A percentile compares a stretch with the other conserved stretches of the same genome.
These are phyloP conservation scores for Phyllosticta ampelicida DNA, from an alignment of 2,329 filamentous ascomycete genomes.

Conservation along the genomic window DNA sequence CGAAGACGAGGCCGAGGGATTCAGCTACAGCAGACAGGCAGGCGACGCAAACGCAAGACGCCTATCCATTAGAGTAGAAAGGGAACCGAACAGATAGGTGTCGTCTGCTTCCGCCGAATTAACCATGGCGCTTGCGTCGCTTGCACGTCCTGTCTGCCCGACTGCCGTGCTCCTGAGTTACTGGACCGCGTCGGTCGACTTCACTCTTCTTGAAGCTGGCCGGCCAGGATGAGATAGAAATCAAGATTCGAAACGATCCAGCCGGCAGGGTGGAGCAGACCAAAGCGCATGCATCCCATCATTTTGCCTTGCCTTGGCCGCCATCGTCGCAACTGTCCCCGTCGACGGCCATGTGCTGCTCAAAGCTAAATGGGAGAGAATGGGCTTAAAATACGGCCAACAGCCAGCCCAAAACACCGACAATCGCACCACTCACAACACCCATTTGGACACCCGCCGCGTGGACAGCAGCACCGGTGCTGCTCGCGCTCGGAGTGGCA, in stretches of 20 bases:
- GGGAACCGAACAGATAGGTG: neutral
- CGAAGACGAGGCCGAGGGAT: neutral
- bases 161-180: neutral
- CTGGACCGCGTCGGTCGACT: no score
- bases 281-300: no score
- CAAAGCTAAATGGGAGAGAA: no score
- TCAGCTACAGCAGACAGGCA: neutral
- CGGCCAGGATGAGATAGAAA: no score
- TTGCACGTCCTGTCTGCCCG: neutral
- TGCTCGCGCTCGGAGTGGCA: neutral
- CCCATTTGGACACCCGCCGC: neutral
- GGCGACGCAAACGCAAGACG: neutral
- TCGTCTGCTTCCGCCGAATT: neutral
- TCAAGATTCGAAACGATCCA: no score
- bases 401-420: slow-evolving; percentile 7
- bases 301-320: neutral
- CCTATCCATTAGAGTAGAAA: neutral
- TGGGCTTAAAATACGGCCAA: slow-evolving; percentile 8
- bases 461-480: neutral
- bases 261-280: no score
- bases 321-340: no score
- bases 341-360: neutral
- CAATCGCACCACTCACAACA: neutral
- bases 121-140: neutral
- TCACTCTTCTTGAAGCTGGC: no score